Percentiles rank a stretch among this genome's conserved stretches.
Evolutionary conservation across 495 filamentous ascomycete species (phyloP).

Genomic region (Letharia lupina): DNA sequence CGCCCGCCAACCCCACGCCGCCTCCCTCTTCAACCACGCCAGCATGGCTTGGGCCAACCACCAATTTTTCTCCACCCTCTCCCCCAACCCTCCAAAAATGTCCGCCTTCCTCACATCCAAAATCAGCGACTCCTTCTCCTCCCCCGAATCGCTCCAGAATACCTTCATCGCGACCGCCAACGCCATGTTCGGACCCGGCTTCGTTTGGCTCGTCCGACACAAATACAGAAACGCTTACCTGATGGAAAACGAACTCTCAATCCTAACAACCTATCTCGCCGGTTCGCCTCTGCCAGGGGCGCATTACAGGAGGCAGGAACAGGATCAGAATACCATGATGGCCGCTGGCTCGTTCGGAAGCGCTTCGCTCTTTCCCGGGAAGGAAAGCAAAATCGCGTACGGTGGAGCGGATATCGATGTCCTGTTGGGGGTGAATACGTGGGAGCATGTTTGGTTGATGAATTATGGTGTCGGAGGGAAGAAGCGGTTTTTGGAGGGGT

Average conservation of each 20-base stretch:
- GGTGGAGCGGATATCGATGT: constrained; percentile 65
- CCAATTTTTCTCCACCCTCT: constrained; percentile 76
- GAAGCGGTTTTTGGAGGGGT: constrained; percentile 61
- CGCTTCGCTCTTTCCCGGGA: constrained; percentile 32
- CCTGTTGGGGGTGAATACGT: constrained; percentile 85
- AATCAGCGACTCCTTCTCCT: constrained; percentile 63
- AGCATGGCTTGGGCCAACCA: constrained; percentile 96
- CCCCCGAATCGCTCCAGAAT: constrained; percentile 65
- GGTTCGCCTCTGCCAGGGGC: constrained; percentile 80
- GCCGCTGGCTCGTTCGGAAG: constrained; percentile 41
- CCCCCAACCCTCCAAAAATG: constrained; percentile 42
- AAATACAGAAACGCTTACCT: constrained; percentile 37
- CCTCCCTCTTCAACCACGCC: constrained; percentile 85
- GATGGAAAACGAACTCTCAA: constrained; percentile 45
- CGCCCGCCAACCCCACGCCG: constrained; percentile 67
- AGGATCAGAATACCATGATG: constrained; percentile 65
- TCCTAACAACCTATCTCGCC: constrained; percentile 84
- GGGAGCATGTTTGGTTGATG: constrained; percentile 87
- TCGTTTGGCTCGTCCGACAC: constrained; percentile 76
- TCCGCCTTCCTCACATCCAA: constrained; percentile 39
- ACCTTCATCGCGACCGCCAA: constrained; percentile 75
- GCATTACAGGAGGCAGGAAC: constrained; percentile 68
- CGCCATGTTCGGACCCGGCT: constrained; percentile 94
- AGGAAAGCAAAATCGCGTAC: constrained; percentile 42
- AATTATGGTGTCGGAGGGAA: constrained; percentile 81